phyloP scores from a whole-genome alignment of 2,329 filamentous ascomycete species.

The Hypoxylon sp. region DNA sequence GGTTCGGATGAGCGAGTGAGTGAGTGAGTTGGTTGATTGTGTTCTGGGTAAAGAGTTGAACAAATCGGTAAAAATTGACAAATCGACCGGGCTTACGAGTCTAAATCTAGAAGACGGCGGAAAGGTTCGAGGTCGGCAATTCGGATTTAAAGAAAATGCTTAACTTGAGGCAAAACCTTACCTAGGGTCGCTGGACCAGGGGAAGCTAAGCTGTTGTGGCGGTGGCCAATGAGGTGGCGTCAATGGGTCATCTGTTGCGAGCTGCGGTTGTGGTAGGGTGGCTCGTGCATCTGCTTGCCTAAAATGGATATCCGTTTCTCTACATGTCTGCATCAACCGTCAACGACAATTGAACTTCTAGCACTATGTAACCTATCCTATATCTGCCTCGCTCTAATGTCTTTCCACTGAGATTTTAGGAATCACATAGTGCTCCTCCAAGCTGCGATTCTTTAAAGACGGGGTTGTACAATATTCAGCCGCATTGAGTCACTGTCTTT shows the following conservation, averaged over 20 bases:
- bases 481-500: no score
- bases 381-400: neutral
- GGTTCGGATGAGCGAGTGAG: slow-evolving; percentile 9
- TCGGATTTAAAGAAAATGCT: slow-evolving; percentile 42
- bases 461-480: neutral
- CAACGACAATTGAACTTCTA: neutral
- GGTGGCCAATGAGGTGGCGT: slow-evolving; percentile 34
- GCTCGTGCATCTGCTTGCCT: neutral
- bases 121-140: slow-evolving; percentile 21
- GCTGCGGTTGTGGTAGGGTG: neutral
- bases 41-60: slow-evolving; percentile 15
- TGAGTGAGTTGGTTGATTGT: neutral
- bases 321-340: neutral
- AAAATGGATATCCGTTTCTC: neutral
- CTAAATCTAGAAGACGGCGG: slow-evolving; percentile 25
- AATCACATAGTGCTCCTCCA: no score
- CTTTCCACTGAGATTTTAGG: neutral
- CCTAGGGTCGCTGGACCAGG: neutral
- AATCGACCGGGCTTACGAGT: slow-evolving; percentile 21
- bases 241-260: slow-evolving; percentile 28
- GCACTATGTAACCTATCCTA: neutral
- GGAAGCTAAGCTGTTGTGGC: slow-evolving; percentile 21
- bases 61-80: slow-evolving; percentile 11
- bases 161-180: slow-evolving; percentile 20
- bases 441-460: no score